phyloP scores from a whole-genome alignment of 1,284 basidiomycete genomes.

The Rhodofomes roseus region DNA sequence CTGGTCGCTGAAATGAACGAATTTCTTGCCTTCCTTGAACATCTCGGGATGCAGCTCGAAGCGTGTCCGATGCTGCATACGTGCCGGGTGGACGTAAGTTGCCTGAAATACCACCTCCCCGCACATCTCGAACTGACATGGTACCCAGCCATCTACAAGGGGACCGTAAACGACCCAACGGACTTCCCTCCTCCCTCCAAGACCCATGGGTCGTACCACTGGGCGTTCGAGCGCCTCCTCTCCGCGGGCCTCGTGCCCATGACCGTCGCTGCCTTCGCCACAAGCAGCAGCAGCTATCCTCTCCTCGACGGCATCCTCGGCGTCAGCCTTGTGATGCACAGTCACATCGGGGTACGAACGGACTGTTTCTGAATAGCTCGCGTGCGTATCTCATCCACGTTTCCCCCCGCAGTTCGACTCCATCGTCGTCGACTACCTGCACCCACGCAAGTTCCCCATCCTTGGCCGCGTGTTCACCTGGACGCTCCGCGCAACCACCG shows the following conservation, averaged over 20 bases:
- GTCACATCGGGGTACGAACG: conserved; percentile 81
- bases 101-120: neutral
- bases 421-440: conserved; percentile 85
- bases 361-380: conserved; percentile 3
- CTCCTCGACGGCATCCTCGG: conserved; percentile 88
- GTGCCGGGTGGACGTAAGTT: conserved; percentile 73
- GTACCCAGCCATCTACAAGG: conserved; percentile 79
- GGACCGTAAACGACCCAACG: conserved; percentile 95
- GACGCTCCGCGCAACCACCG: conserved; percentile 76
- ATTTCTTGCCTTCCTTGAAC: conserved; percentile 1
- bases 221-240: conserved; percentile 94
- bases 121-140: neutral
- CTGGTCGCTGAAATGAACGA: neutral
- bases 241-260: conserved; percentile 87
- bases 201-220: conserved; percentile 93
- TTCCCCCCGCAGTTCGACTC: conserved; percentile 57
- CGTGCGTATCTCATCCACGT: neutral
- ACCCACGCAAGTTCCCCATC: conserved; percentile 88
- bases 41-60: conserved; percentile 16
- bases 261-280: conserved; percentile 77
- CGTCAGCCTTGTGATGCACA: conserved; percentile 87
- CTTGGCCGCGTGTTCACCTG: conserved; percentile 71
- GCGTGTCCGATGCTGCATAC: conserved; percentile 36
- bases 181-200: conserved; percentile 81
- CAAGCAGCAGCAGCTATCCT: conserved; percentile 71